Evolutionary conservation across 768 basidiomycete species (phyloP).

Genomic region (Leccinum uliginosum): DNA sequence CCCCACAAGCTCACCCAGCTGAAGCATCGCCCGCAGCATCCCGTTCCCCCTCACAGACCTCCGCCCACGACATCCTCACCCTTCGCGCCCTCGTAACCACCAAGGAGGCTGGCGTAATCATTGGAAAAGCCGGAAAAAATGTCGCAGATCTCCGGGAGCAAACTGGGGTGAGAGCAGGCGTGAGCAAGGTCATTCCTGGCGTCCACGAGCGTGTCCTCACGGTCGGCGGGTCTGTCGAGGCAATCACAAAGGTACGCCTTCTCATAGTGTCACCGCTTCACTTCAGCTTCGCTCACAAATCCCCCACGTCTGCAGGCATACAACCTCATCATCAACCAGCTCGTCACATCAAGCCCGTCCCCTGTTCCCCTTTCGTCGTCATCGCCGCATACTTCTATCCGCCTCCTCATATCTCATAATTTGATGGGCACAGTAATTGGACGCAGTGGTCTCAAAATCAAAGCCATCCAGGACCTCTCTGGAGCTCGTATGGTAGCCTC

Average conservation of each 20-base stretch:
- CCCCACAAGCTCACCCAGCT: slow-evolving; percentile 1
- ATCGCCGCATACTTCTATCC: slow-evolving; percentile 75
- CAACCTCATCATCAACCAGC: slow-evolving; percentile 88
- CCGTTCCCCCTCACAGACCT: slow-evolving; percentile 65
- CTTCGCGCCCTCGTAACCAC: slow-evolving; percentile 94
- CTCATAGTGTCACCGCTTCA: neutral
- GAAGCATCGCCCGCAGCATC: slow-evolving; percentile 60
- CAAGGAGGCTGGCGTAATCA: slow-evolving; percentile 96
- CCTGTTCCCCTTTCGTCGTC: slow-evolving; percentile 66
- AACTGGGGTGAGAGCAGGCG: slow-evolving; percentile 97
- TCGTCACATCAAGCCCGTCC: slow-evolving; percentile 76
- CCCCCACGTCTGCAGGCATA: slow-evolving; percentile 62
- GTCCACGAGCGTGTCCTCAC: slow-evolving; percentile 98
- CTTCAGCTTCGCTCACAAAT: slow-evolving; percentile 7
- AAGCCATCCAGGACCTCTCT: slow-evolving; percentile 95
- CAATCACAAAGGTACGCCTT: slow-evolving; percentile 76
- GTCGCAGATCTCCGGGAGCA: slow-evolving; percentile 95
- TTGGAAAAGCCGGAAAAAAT: slow-evolving; percentile 95
- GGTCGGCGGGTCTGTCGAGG: slow-evolving; percentile 88
- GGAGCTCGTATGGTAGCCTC: slow-evolving; percentile 98
- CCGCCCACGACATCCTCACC: slow-evolving; percentile 71
- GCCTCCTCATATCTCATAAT: slow-evolving; percentile 97
- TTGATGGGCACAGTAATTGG: slow-evolving; percentile 99
- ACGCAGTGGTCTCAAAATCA: slow-evolving; percentile 94
- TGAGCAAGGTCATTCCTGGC: slow-evolving; percentile 96